These are phyloP conservation scores for Aspergillus terreus DNA, from an alignment of 2,329 filamentous ascomycete species.

Conservation along the genomic window DNA sequence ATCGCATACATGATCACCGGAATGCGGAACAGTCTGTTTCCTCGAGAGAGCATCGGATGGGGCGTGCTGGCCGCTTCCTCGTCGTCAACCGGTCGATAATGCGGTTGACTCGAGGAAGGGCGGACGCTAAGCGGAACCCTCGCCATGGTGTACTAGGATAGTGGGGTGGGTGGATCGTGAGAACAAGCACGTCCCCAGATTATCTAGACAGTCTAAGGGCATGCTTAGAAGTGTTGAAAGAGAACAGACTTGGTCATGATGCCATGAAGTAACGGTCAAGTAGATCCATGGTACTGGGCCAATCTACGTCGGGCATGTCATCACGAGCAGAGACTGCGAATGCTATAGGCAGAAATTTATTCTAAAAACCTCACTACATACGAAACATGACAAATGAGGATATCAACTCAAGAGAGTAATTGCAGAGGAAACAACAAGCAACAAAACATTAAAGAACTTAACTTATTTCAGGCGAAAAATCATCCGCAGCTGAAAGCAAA, in stretches of 20 bases:
- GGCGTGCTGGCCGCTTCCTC: background rate
- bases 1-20: conserved; percentile 7
- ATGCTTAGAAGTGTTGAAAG: too few species aligned
- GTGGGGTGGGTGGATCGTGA: background rate
- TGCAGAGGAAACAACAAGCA: background rate
- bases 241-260: too few species aligned
- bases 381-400: too few species aligned
- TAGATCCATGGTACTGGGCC: too few species aligned
- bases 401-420: background rate
- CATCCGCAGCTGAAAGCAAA: background rate
- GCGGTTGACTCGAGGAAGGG: background rate
- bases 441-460: background rate
- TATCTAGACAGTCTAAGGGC: too few species aligned
- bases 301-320: too few species aligned
- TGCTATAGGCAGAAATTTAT: background rate
- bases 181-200: too few species aligned
- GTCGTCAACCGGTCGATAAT: conserved; percentile 1
- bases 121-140: background rate
- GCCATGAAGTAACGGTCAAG: too few species aligned
- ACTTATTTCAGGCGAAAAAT: background rate
- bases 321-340: background rate
- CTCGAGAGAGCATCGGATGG: background rate
- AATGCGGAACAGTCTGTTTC: background rate
- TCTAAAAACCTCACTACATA: too few species aligned
- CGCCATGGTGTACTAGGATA: background rate